Base-by-base conservation (phyloP, 106 monocot species). In the Platanthera zijinensis region DNA sequence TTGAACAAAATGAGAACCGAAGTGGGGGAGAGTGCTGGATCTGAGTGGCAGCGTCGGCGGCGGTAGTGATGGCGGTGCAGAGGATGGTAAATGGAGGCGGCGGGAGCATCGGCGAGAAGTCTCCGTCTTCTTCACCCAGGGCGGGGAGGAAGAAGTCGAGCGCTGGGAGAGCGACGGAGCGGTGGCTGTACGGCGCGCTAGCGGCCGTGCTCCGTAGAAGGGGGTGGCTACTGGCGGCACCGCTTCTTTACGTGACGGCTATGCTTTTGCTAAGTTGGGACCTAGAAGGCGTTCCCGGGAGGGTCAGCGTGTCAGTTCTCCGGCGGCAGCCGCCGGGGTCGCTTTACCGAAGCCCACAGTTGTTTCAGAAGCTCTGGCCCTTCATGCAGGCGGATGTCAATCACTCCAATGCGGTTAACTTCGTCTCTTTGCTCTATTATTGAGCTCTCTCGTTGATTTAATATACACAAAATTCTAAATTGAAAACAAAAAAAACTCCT, bases 361-460 rank as follows among this genome's bases (percentile, higher is more conserved):
- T 99, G 57, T 99, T 92, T 75, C 76, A 85, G 80, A 87, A 80
- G 69, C 85, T 99, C 47, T 87, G 79, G 89, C 89, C 91, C 0
- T 59, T 28, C 61, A 87, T 99, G 86, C 78, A 84, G 77, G 81
- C 82, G 25, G 91, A 88, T 54, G 67, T 57, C 22, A 92, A 90
- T 53, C 85, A 74, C 74, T 82, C 89, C 18, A 84, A 91, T 69
- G 84, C 91, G 87, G 94, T 99, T 78, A 50, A 14, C 25, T 64
- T 74, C 74, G 21, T 52, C 8, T 12, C 53, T 28, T 70, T 47
- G 7, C 9, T 48, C 22, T 8, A 4, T 25, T 21, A 0, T 52
- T 46, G 47, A 5, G 79, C 30, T 64, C 15, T 18, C 66, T 1
- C 11, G 8, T 61, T 18, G 59, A 8, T 61, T 61, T 61, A 56